Percentiles rank a stretch among this genome's conserved stretches.
Evolutionary conservation across 495 filamentous ascomycete genomes (phyloP).

Genomic region (Daldinia loculata): DNA sequence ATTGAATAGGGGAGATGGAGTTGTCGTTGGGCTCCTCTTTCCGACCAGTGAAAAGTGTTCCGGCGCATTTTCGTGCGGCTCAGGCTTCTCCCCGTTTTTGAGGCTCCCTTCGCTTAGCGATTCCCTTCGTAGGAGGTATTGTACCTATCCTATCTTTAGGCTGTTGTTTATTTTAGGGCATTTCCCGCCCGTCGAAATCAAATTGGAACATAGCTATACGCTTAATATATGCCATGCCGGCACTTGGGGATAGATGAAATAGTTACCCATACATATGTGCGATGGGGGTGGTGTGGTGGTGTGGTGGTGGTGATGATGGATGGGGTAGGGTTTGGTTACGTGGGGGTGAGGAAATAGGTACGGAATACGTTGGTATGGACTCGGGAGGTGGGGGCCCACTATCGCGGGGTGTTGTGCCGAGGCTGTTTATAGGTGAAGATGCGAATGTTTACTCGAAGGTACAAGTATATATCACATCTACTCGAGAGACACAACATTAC

Average conservation of each 20-base stretch:
- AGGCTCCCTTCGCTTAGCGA: constrained; percentile 27
- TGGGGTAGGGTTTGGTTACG: background rate
- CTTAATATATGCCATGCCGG: constrained; percentile 4
- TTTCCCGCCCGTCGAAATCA: background rate
- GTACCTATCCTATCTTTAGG: background rate
- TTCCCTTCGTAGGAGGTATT: background rate
- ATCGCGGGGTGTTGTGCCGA: background rate
- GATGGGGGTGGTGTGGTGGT: background rate
- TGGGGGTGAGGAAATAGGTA: background rate
- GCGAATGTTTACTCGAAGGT: too few relatives aligned
- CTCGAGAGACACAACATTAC: too few relatives aligned
- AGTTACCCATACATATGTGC: background rate
- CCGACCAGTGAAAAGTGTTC: constrained; percentile 14
- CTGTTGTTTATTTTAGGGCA: background rate
- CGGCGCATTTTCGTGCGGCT: constrained; percentile 42
- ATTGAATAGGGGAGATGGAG: background rate
- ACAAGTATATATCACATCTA: too few relatives aligned
- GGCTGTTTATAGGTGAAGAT: background rate
- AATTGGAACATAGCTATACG: background rate
- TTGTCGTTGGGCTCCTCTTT: background rate
- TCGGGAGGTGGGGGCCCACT: background rate
- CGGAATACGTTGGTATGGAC: too few relatives aligned
- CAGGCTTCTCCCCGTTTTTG: background rate
- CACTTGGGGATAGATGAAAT: background rate
- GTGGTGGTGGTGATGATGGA: background rate